Base-by-base conservation (phyloP, 441 rosid species). In the Erodium texanum region DNA sequence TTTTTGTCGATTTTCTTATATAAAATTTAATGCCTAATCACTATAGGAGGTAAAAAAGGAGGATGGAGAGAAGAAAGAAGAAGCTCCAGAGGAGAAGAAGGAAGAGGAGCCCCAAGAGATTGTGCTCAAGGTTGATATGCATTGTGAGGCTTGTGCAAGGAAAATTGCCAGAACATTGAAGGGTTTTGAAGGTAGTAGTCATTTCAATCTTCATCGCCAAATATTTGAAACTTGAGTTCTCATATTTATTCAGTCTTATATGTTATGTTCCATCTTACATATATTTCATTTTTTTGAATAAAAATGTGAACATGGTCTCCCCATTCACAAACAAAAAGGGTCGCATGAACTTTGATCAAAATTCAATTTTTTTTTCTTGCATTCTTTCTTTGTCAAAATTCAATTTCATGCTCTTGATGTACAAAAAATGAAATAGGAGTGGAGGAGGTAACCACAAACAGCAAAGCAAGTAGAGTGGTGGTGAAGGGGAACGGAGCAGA, bases 91-190 rank as follows among this genome's bases (percentile, higher is more conserved):
- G 32, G 77, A 69, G 23, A 65, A 73, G 69, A 66, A 76, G 12
- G 64, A 78, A 23, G 76, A 78, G 24, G 76, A 63, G 68, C 65
- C 75, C 50, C 76, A 75, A n/a, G 84, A 77, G 75, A 80, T 82
- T 69, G 78, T 82, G 5, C 82, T 82, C 77, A 83, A 81, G 73
- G 84, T 83, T 73, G 83, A 83, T 58, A 83, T 83, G 86, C 84
- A 83, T 68, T 83, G 84, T 67, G 77, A 79, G 74, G 86, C 84
- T 10, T 83, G 86, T 59, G 84, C 86, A 65, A 79, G 81, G 34
- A 83, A 83, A 77, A 72, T 79, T 73, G 79, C 82, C 0, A 75
- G 68, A 64, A 74, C 82, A 22, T 65, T 83, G 63, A 83, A 77
- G 69, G 83, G 84, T 50, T 83, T 83, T 67, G 68, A 79, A 79